These are phyloP conservation scores for Spongospora subterranea DNA, from an alignment of 208 protist species.

Conservation along the genomic window DNA sequence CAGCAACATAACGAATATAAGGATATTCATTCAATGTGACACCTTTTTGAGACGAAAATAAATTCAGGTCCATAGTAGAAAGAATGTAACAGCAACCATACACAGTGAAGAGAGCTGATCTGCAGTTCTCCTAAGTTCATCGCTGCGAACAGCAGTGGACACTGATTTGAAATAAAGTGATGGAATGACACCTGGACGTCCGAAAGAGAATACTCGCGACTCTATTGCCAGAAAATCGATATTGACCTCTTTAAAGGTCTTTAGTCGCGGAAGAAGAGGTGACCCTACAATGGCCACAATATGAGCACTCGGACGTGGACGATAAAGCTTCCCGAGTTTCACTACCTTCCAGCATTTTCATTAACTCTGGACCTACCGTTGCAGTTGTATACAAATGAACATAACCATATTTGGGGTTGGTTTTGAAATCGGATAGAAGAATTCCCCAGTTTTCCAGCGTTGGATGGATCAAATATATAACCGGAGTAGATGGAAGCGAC, in stretches of 20 bases:
- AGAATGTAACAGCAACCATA: slow-evolving; percentile 25
- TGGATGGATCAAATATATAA: slow-evolving; percentile 1
- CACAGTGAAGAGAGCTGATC: slow-evolving; percentile 17
- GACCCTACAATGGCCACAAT: background rate
- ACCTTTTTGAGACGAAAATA: background rate
- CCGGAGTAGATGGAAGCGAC: slow-evolving; percentile 26
- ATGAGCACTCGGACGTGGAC: background rate
- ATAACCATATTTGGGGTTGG: background rate
- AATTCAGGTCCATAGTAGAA: background rate
- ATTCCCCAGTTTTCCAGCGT: slow-evolving; percentile 17
- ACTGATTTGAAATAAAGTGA: slow-evolving; percentile 47
- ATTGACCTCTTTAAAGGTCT: slow-evolving; percentile 33
- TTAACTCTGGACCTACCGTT: background rate
- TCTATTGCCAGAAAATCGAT: slow-evolving; percentile 22
- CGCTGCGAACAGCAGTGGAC: background rate
- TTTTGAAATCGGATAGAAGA: slow-evolving; percentile 1
- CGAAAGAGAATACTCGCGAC: slow-evolving; percentile 3
- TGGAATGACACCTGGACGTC: background rate
- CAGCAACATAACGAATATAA: slow-evolving; percentile 31
- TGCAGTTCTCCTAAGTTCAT: background rate
- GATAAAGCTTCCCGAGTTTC: background rate
- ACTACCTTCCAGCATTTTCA: background rate
- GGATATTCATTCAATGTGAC: slow-evolving; percentile 35
- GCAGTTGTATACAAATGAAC: slow-evolving; percentile 46
- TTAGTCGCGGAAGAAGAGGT: background rate